phyloP scores from a whole-genome alignment of 2,329 filamentous ascomycete genomes.

The Aureobasidium sp. region DNA sequence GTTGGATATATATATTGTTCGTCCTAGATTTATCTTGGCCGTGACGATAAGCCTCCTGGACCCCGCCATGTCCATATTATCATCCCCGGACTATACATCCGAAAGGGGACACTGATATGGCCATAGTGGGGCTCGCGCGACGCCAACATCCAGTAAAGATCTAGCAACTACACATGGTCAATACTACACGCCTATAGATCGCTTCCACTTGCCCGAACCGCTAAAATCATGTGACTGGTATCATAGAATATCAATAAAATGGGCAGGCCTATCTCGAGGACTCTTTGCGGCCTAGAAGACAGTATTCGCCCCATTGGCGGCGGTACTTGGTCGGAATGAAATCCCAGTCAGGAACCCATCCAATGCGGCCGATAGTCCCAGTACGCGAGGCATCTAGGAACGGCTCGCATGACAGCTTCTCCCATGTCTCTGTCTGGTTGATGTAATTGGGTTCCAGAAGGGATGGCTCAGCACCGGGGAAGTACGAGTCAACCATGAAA shows the following conservation, averaged over 20 bases:
- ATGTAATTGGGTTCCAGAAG: constrained; percentile 73
- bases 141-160: not conserved
- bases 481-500: constrained; percentile 82
- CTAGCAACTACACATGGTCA: not conserved
- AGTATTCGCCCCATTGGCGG: constrained; percentile 82
- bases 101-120: not conserved
- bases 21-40: not conserved
- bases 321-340: constrained; percentile 60
- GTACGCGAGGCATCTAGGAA: constrained; percentile 78
- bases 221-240: constrained; percentile 2
- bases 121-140: not conserved
- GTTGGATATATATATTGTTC: not conserved
- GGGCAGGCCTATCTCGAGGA: not conserved
- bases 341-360: constrained; percentile 70
- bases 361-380: constrained; percentile 59
- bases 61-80: constrained; percentile 2
- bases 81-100: not conserved
- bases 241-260: not conserved
- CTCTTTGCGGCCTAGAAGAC: constrained; percentile 57
- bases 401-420: constrained; percentile 60
- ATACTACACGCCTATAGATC: not conserved
- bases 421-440: constrained; percentile 66
- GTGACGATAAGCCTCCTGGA: constrained; percentile 7
- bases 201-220: not conserved
- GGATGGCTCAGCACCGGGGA: constrained; percentile 52